Percentiles rank a stretch among this genome's conserved stretches.
Conservation (phyloP, 2,329 filamentous ascomycete species). For the Diaporthe nobilis region DNA sequence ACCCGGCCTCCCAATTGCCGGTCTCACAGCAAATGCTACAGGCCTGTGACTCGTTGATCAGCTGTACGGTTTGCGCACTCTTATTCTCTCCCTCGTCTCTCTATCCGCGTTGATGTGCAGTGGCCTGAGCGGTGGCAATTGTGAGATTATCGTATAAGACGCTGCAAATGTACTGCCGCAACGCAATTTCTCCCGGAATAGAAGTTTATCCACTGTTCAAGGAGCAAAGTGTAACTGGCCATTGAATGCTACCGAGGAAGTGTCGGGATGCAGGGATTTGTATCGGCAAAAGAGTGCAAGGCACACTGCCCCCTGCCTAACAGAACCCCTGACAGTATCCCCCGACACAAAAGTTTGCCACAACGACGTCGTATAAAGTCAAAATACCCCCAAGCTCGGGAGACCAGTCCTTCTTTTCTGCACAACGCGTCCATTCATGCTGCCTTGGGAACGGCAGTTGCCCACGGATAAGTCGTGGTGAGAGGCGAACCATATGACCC, state of each 20-base stretch:
- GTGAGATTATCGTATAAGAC: constrained; percentile 4
- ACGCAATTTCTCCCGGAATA: neutral
- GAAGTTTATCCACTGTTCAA: neutral
- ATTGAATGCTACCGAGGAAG: neutral
- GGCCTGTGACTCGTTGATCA: neutral
- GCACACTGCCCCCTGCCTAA: neutral
- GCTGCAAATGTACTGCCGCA: neutral
- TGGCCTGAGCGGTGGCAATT: constrained; percentile 11
- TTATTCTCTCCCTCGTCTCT: neutral
- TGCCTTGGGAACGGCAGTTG: constrained; percentile 52
- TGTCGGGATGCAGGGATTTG: neutral
- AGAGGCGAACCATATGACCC: constrained; percentile 60
- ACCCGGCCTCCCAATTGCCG: constrained; percentile 2
- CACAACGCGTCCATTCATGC: neutral
- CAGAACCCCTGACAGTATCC: constrained; percentile 3
- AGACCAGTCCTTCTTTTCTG: constrained; percentile 35
- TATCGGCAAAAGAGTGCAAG: neutral
- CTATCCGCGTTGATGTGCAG: neutral
- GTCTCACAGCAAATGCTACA: constrained; percentile 20
- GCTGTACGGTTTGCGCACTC: neutral
- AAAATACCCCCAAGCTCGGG: constrained; percentile 1
- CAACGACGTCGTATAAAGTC: neutral
- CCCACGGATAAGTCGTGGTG: constrained; percentile 62
- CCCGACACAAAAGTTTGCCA: neutral
- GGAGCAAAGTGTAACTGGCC: neutral